Percentiles rank a stretch among this genome's conserved stretches.
Conservation (phyloP, 2,329 filamentous ascomycete species). For the Cladophialophora carrionii region DNA sequence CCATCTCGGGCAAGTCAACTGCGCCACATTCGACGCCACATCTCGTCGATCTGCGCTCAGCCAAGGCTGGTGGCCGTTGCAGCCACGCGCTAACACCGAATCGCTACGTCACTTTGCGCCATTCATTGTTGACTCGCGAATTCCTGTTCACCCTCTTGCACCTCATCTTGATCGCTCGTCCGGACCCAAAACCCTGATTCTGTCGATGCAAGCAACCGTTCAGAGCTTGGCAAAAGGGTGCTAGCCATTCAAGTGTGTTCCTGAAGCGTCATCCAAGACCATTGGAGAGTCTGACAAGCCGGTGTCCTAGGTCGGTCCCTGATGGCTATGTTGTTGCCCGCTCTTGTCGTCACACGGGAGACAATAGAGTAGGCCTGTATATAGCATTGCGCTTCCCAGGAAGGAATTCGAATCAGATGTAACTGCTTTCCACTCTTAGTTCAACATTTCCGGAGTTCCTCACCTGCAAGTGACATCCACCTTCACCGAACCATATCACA, state of each 20-base stretch:
- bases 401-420: neutral
- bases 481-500: neutral
- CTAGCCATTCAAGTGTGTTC: neutral
- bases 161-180: neutral
- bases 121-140: conserved; percentile 3
- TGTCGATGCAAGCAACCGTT: neutral
- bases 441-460: neutral
- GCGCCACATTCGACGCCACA: neutral
- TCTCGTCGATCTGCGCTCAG: neutral
- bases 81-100: neutral
- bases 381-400: neutral
- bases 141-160: neutral
- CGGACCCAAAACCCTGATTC: conserved; percentile 12
- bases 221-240: conserved; percentile 7
- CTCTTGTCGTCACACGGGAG: neutral
- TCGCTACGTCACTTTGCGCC: conserved; percentile 7
- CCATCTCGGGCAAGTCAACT: neutral
- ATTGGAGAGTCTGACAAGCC: neutral
- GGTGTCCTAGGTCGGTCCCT: neutral
- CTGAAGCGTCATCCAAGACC: conserved; percentile 15
- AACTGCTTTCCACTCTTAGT: neutral
- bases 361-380: neutral
- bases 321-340: neutral
- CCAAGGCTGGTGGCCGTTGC: neutral
- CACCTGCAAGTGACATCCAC: neutral